phyloP scores from a whole-genome alignment of 768 basidiomycete genomes.

The Boletus rufocinnamomeus region DNA sequence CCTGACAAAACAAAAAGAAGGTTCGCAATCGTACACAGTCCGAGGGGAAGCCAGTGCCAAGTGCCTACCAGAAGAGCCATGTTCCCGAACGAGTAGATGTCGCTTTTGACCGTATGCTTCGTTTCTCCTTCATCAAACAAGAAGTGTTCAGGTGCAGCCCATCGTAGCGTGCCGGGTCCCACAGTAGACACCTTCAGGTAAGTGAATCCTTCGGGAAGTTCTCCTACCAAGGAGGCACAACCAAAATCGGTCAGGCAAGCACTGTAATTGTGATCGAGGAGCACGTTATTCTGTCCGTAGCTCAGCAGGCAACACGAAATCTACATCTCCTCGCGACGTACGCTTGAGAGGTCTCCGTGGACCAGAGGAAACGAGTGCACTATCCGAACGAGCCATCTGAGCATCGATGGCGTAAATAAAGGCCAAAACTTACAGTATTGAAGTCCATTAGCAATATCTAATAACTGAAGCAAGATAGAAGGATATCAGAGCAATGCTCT shows the following conservation, averaged over 20 bases:
- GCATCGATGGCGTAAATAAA: background rate
- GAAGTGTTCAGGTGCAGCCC: slow-evolving; percentile 12
- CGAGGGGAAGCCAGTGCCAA: background rate
- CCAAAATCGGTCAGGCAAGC: slow-evolving; percentile 14
- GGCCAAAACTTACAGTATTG: background rate
- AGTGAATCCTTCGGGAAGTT: slow-evolving; percentile 1
- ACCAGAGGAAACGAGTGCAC: slow-evolving; percentile 15
- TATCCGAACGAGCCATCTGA: background rate
- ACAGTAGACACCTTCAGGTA: slow-evolving; percentile 3
- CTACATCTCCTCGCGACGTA: background rate
- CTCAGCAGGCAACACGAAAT: background rate
- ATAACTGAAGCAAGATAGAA: background rate
- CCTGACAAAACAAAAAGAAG: too few relatives aligned
- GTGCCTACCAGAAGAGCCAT: slow-evolving; percentile 5
- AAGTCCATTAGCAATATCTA: slow-evolving; percentile 12
- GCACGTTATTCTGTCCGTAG: slow-evolving; percentile 11
- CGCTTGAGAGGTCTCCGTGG: slow-evolving; percentile 12
- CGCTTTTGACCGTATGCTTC: slow-evolving; percentile 4
- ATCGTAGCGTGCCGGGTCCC: slow-evolving; percentile 9
- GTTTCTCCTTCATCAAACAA: background rate
- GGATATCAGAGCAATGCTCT: background rate
- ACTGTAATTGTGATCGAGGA: slow-evolving; percentile 9
- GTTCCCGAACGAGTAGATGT: slow-evolving; percentile 16
- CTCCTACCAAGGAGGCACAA: slow-evolving; percentile 10
- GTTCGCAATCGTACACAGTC: background rate